Conservation (phyloP, 2,329 filamentous ascomycete genomes). For the Pyrenophora seminiperda region DNA sequence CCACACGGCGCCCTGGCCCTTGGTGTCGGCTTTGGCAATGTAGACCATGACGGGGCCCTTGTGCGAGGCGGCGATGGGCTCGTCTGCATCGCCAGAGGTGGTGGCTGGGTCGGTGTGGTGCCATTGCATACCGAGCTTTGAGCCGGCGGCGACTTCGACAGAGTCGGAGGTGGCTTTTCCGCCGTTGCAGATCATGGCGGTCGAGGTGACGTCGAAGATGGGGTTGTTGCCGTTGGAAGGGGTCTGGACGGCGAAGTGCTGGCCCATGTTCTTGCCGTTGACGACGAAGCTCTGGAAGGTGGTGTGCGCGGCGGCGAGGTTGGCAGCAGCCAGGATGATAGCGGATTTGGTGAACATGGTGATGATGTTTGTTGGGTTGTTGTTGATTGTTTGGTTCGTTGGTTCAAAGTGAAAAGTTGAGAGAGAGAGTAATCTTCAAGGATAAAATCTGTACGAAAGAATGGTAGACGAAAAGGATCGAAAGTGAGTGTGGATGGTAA, state of each 20-base stretch:
- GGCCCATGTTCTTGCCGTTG: constrained; percentile 40
- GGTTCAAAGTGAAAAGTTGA: constrained; percentile 10
- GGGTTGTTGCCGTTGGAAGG: constrained; percentile 48
- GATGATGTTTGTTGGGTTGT: constrained; percentile 29
- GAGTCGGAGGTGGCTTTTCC: constrained; percentile 44
- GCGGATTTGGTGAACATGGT: constrained; percentile 43
- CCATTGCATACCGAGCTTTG: constrained; percentile 54
- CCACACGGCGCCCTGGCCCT: constrained; percentile 58
- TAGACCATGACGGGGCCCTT: constrained; percentile 60
- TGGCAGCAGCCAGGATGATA: constrained; percentile 41
- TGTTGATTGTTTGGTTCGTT: constrained; percentile 20
- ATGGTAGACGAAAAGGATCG: constrained; percentile 36
- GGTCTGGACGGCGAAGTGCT: constrained; percentile 53
- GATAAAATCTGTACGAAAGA: constrained; percentile 25
- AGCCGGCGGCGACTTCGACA: constrained; percentile 55
- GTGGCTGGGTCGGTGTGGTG: constrained; percentile 52
- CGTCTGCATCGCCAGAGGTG: constrained; percentile 49
- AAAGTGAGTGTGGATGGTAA: constrained; percentile 36
- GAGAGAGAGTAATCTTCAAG: constrained; percentile 29
- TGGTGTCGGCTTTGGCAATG: constrained; percentile 51
- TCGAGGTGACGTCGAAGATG: constrained; percentile 44
- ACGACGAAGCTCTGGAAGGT: constrained; percentile 52
- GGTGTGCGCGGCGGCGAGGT: constrained; percentile 43
- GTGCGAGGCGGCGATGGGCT: constrained; percentile 60
- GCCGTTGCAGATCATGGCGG: constrained; percentile 46